A percentile compares a stretch with the other conserved stretches of the same genome.
These are phyloP conservation scores for Xylaria sp. DNA, from an alignment of 2,329 filamentous ascomycete species.

Conservation along the genomic window DNA sequence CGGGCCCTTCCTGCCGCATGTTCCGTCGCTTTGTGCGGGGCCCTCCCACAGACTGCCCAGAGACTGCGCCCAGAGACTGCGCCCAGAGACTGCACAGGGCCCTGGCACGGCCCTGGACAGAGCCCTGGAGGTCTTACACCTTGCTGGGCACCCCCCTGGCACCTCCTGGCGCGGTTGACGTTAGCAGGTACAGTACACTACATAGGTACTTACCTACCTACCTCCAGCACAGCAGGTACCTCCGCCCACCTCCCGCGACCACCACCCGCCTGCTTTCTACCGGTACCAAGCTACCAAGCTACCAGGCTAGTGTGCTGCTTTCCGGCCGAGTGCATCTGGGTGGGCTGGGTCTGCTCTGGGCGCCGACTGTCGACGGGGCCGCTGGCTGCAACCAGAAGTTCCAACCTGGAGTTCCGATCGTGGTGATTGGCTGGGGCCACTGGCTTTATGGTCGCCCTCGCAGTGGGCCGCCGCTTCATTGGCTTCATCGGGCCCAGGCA, in stretches of 20 bases:
- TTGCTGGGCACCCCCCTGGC: neutral
- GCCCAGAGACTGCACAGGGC: neutral
- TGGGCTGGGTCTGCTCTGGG: too few relatives aligned
- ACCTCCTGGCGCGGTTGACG: neutral
- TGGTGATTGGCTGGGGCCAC: constrained; percentile 19
- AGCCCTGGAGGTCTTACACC: constrained; percentile 3
- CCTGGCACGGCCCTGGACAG: too few relatives aligned
- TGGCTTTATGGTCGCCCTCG: constrained; percentile 8
- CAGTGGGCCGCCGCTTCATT: constrained; percentile 7
- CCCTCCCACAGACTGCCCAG: neutral
- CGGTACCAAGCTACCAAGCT: too few relatives aligned
- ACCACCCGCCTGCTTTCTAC: too few relatives aligned
- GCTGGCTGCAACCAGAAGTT: constrained; percentile 5
- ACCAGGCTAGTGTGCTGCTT: too few relatives aligned
- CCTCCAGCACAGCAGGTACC: too few relatives aligned
- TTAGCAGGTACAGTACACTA: neutral
- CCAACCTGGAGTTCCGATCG: neutral
- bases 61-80: neutral
- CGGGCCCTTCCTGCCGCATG: constrained; percentile 20
- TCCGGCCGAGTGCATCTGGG: constrained; percentile 6
- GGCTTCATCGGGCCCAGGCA: constrained; percentile 11
- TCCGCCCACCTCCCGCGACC: too few relatives aligned
- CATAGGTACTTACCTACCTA: neutral
- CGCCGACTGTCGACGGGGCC: constrained; percentile 13
- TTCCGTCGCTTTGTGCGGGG: constrained; percentile 12